Evolutionary conservation across 768 basidiomycete genomes (phyloP).

Genomic region (Symmetrospora coprosmae): DNA sequence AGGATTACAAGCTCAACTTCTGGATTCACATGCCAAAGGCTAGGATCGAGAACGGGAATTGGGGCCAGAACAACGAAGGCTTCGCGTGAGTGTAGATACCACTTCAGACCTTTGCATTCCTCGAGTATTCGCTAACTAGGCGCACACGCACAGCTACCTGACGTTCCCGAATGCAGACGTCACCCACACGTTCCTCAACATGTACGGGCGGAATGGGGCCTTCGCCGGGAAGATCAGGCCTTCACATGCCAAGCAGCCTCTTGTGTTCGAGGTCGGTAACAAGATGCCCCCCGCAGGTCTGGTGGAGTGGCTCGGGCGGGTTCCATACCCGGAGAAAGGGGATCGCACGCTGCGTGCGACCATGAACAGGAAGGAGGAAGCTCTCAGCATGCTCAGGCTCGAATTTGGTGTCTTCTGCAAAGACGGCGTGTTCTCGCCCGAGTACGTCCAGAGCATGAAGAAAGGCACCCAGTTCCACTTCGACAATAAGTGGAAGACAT

Average conservation of each 20-base stretch:
- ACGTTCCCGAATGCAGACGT: neutral
- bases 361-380: slow-evolving; percentile 13
- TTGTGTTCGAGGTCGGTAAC: neutral
- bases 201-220: neutral
- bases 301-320: slow-evolving; percentile 14
- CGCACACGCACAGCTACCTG: slow-evolving; percentile 4
- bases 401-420: slow-evolving; percentile 20
- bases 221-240: neutral
- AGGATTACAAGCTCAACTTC: slow-evolving; percentile 6
- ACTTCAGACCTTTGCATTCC: neutral
- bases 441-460: neutral
- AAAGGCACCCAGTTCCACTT: slow-evolving; percentile 2
- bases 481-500: neutral
- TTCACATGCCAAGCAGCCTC: neutral
- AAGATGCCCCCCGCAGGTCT: slow-evolving; percentile 7
- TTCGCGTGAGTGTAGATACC: neutral
- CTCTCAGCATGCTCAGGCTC: neutral
- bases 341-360: slow-evolving; percentile 1
- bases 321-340: slow-evolving; percentile 10
- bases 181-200: neutral
- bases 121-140: neutral
- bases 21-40: slow-evolving; percentile 11
- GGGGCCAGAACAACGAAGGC: slow-evolving; percentile 8
- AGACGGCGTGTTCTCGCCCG: slow-evolving; percentile 12
- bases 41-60: neutral